Conservation (phyloP, 441 rosid species). For the Populus hybrid region DNA sequence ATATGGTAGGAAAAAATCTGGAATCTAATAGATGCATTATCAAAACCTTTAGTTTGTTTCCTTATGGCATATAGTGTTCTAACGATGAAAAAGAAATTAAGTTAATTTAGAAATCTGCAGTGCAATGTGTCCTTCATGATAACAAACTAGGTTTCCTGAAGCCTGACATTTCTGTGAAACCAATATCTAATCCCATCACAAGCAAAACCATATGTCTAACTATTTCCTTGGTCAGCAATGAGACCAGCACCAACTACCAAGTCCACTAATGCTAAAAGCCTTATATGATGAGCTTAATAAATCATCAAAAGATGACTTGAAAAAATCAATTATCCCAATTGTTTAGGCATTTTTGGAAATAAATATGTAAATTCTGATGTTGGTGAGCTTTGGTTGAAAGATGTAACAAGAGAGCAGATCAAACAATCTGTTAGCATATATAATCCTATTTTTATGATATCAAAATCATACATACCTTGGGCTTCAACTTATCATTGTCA, state of each 20-base stretch:
- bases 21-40: background rate
- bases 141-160: background rate
- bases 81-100: too few relatives aligned
- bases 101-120: background rate
- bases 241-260: background rate
- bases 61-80: background rate
- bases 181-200: background rate
- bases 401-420: background rate
- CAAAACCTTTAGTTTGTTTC: background rate
- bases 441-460: background rate
- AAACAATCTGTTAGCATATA: background rate
- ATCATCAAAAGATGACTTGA: background rate
- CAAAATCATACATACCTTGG: conserved; percentile 54
- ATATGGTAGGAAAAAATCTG: background rate
- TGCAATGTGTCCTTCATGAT: background rate
- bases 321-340: background rate
- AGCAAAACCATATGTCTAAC: background rate
- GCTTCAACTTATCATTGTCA: conserved; percentile 67
- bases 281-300: background rate
- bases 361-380: background rate
- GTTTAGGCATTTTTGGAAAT: background rate
- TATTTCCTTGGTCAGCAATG: background rate
- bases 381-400: background rate
- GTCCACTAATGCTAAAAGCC: background rate
- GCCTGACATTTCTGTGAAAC: background rate